Evolutionary conservation across 345 rosid genomes (phyloP).

Genomic region (rapeseed (Brassica napus)): Da-Ae NC_063443.1:8885001-8885500

Average conservation of each 20-base stretch:
- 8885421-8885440: constrained; percentile 26
- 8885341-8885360: constrained; percentile 94
- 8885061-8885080: constrained; percentile 29
- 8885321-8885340: constrained; percentile 90
- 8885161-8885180: constrained; percentile 14
- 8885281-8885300: constrained; percentile 96
- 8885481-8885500: constrained; percentile 96
- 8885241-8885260: constrained; percentile 97
- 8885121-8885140: constrained; percentile 46
- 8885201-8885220: constrained; percentile 84
- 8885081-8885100: constrained; percentile 21
- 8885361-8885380: constrained; percentile 58
- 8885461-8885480: constrained; percentile 97
- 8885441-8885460: constrained; percentile 99
- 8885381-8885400: not conserved
- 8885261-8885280: constrained; percentile 92
- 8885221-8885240: constrained; percentile 96
- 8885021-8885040: constrained; percentile 12
- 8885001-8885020: constrained; percentile 24
- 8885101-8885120: constrained; percentile 22
- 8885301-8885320: constrained; percentile 93
- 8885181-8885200: constrained; percentile 51
- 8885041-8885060: not conserved
- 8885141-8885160: constrained; percentile 19
- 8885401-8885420: not conserved